Evolutionary conservation across 2,329 filamentous ascomycete genomes (phyloP), one percentile per base, ranked within the genome.

Genomic region (Arthrinium phaeospermum): DNA sequence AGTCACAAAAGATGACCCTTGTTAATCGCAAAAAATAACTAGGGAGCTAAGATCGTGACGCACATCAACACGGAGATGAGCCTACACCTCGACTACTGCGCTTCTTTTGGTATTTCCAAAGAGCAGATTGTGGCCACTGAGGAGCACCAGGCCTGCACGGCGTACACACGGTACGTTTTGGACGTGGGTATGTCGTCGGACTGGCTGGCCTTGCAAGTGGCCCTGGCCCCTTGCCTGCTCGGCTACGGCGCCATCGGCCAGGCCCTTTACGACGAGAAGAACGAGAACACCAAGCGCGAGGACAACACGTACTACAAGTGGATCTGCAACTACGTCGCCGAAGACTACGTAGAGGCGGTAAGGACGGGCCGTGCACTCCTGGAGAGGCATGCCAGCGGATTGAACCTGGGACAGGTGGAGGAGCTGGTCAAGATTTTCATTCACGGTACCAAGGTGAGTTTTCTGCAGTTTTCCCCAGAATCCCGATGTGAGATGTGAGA

Each of bases 121-220:
- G 85, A 90, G 57, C 89, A 96, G 61, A 93, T 98, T 75, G 91
- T 93, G 77, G 85, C 84, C 19, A 90, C 91, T 1, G 90, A 93
- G 74, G 96, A 98, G 80, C 91, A 90, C 67, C 90, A 92, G 86
- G 85, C 84, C 7, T 86, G 85, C 76, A 86, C 83, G 24, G 93
- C 94, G 61, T 96, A 97, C 80, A 95, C 92, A 34, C 78, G 93
- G 80, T 98, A 96, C 81, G 92, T 98, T 37, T 90, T 98, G 71
- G 96, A 98, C 78, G 88, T 98, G 27, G 96, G 96, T 8, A 91
- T 94, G 77, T 94, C 93, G 1, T 91, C 96, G 79, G 95, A 98
- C 83, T 97, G 92, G 91, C 86, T 98, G 64, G 95, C 92, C 4
- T 88, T 98, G 13, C 94, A 98, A 78, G 86, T 98, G 74, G 92